These are phyloP conservation scores for Candida coleopterorum DNA, from an alignment of 805 yeast genomes.

Conservation along the genomic window DNA sequence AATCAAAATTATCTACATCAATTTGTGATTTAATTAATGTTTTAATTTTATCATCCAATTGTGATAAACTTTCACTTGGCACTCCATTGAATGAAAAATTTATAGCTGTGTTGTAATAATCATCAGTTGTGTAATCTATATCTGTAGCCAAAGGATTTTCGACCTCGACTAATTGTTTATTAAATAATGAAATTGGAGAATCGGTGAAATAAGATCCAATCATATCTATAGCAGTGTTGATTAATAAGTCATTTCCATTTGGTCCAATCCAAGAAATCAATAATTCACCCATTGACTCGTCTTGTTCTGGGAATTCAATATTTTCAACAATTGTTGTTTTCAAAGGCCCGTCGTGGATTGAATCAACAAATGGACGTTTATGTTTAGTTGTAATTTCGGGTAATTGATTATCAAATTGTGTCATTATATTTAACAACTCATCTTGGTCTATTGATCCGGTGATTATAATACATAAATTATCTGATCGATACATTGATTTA, in stretches of 20 bases:
- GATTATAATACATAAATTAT: constrained; percentile 75
- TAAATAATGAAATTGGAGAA: constrained; percentile 71
- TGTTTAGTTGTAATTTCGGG: constrained; percentile 35
- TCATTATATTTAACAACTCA: constrained; percentile 60
- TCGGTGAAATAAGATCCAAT: constrained; percentile 72
- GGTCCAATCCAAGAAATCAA: constrained; percentile 83
- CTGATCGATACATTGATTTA: constrained; percentile 65
- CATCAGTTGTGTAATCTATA: constrained; percentile 67
- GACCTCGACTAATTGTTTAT: constrained; percentile 69
- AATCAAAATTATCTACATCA: constrained; percentile 48
- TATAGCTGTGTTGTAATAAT: constrained; percentile 59
- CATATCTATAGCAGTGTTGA: constrained; percentile 65
- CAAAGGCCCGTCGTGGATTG: constrained; percentile 42
- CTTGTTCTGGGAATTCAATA: constrained; percentile 83
- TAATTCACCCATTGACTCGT: constrained; percentile 78
- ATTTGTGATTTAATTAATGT: constrained; percentile 51
- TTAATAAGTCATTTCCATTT: constrained; percentile 42
- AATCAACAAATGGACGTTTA: constrained; percentile 78
- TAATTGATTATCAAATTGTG: constrained; percentile 55
- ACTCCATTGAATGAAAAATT: constrained; percentile 63
- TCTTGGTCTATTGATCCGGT: constrained; percentile 80
- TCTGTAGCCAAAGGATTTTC: constrained; percentile 78
- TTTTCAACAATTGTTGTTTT: constrained; percentile 37
- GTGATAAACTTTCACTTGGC: constrained; percentile 58
- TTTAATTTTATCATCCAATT: constrained; percentile 49